A percentile compares a stretch with the other conserved stretches of the same genome.
phyloP scores from a whole-genome alignment of 108 stramenopile species.

The Cylindrotheca fusiformis region DNA sequence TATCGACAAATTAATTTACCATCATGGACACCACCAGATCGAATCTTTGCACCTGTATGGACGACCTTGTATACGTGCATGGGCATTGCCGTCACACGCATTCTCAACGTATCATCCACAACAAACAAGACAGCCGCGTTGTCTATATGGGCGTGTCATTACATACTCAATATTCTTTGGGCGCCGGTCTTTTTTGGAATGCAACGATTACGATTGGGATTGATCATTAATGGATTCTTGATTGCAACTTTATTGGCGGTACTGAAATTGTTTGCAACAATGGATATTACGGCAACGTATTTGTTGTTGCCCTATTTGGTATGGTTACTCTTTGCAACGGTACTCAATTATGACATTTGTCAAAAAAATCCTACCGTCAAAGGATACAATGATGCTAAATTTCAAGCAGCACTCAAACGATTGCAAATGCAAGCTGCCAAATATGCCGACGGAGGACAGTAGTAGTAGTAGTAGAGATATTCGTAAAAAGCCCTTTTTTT shows the following conservation, averaged over 20 bases:
- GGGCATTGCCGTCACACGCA: constrained; percentile 45
- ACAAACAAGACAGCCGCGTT: constrained; percentile 6
- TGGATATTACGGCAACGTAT: no score
- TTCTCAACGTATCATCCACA: constrained; percentile 3
- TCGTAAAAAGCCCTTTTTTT: no score
- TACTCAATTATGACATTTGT: constrained; percentile 53
- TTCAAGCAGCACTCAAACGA: constrained; percentile 45
- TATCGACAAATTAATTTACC: constrained; percentile 52
- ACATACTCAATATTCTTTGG: constrained; percentile 56
- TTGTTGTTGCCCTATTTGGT: constrained; percentile 56
- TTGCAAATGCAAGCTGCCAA: constrained; percentile 41
- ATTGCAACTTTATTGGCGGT: constrained; percentile 27
- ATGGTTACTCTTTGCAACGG: constrained; percentile 65
- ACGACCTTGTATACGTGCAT: constrained; percentile 54
- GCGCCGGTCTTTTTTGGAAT: constrained; percentile 66
- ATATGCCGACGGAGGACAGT: constrained; percentile 16
- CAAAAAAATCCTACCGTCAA: constrained; percentile 42
- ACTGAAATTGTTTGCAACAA: constrained; percentile 25
- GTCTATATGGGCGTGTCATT: constrained; percentile 41
- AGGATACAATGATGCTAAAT: constrained; percentile 56
- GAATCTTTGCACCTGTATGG: constrained; percentile 67
- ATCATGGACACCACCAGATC: constrained; percentile 58
- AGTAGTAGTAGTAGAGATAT: no score
- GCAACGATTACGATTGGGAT: constrained; percentile 40
- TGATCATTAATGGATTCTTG: constrained; percentile 38